Evolutionary conservation across 805 yeast genomes (phyloP).

Genomic region (Lipomyces lipofer): DNA sequence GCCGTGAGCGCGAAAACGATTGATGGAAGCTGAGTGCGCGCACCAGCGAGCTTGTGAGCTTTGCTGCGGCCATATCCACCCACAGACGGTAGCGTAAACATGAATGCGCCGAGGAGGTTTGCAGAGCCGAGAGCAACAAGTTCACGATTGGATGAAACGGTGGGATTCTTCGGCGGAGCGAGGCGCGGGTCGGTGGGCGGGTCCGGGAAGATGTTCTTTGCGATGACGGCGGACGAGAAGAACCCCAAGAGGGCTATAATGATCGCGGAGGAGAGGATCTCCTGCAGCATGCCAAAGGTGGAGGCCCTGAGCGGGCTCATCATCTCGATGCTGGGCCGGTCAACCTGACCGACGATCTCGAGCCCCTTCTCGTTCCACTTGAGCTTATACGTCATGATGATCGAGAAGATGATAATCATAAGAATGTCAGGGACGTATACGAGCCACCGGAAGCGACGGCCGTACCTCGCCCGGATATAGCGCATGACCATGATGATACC

Average conservation of each 20-base stretch:
- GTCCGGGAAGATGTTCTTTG: slow-evolving; percentile 77
- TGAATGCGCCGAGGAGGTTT: slow-evolving; percentile 59
- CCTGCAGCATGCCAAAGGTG: slow-evolving; percentile 51
- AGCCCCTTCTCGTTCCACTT: slow-evolving; percentile 50
- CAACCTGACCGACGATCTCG: slow-evolving; percentile 67
- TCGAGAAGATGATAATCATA: slow-evolving; percentile 63
- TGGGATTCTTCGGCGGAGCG: slow-evolving; percentile 40
- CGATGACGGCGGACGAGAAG: slow-evolving; percentile 90
- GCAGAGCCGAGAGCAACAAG: slow-evolving; percentile 83
- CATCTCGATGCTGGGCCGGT: slow-evolving; percentile 51
- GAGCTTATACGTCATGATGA: slow-evolving; percentile 50
- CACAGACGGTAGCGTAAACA: slow-evolving; percentile 77
- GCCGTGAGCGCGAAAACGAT: slow-evolving; percentile 78
- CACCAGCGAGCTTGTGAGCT: slow-evolving; percentile 85
- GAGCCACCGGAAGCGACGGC: slow-evolving; percentile 45
- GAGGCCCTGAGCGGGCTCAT: slow-evolving; percentile 58
- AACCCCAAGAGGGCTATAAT: slow-evolving; percentile 84
- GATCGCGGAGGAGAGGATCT: slow-evolving; percentile 66
- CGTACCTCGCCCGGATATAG: slow-evolving; percentile 32
- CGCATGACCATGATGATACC: slow-evolving; percentile 47
- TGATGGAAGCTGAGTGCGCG: slow-evolving; percentile 81
- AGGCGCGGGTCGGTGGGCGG: slow-evolving; percentile 46
- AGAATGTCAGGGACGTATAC: slow-evolving; percentile 84
- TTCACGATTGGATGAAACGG: slow-evolving; percentile 83
- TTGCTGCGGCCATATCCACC: slow-evolving; percentile 96